Base-by-base conservation (phyloP, 495 filamentous ascomycete genomes). In the Penicillium parvum region DNA sequence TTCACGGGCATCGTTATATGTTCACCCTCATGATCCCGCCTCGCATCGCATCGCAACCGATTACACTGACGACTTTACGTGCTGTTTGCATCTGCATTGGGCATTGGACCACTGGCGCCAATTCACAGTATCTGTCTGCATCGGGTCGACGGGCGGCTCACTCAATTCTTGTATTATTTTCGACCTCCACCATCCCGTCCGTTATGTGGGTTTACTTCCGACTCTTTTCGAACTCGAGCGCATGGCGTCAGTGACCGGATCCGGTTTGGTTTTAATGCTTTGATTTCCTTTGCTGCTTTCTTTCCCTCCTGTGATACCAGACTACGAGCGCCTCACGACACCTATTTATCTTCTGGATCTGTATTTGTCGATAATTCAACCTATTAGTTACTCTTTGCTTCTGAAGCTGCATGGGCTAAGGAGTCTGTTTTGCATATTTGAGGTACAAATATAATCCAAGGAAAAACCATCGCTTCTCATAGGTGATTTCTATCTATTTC, bases 241-340 rank as follows among this genome's bases (percentile, higher is more conserved):
- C 43, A 54, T 60, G 66, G 63, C 60, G 58, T 61, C 61, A 56
- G 45, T 58, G 35, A 32, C 47, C 21, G 54, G 50, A 49, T 56
- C 34, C 35, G 29, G 30, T 32, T 50, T 26, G 47, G 20, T 40
- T 47, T 45, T 33, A 44, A 32, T 52, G n/a, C 41, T 45, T 52
- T 25, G 44, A 14, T 48, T 34, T 25, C 14, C 35, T 19, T 9
- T 25, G 21, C 26, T 26, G 8, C 7, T 32, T 25, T 18, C 23
- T 40, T 26, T 36, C 16, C 38, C 27, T 43, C 50, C 47, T 49
- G 53, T 55, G 61, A 68, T 66, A 68, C 63, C 65, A 68, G 55
- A 55, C 60, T 64, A 66, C 46, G 56, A 62, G 58, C 63, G 37
- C 32, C 29, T 40, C 52, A 60, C 49, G 63, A 63, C 35, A 47